Percentiles rank a stretch among this genome's conserved stretches.
Conservation (phyloP, 129 eudicot species). For the Helianthus tuberosus region DNA sequence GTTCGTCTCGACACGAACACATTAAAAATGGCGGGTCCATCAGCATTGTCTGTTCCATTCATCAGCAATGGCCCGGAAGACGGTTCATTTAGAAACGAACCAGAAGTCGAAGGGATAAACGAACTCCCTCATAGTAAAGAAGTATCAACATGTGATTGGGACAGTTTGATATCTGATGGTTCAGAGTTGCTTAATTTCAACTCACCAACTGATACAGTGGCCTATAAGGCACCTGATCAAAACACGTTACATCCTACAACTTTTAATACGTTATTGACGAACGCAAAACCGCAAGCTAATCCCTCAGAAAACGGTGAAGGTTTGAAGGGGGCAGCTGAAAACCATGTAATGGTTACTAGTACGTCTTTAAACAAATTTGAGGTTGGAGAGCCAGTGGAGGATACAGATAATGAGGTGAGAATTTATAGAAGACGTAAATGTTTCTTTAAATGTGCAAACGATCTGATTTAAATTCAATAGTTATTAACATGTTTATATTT, state of each 20-base stretch:
- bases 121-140: conserved; percentile 50
- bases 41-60: conserved; percentile 34
- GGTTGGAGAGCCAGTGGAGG: conserved; percentile 40
- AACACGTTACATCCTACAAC: conserved; percentile 29
- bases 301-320: conserved; percentile 36
- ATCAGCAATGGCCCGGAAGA: conserved; percentile 33
- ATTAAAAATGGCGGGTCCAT: conserved; percentile 27
- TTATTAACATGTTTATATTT: neutral
- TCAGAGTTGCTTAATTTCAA: conserved; percentile 59
- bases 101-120: conserved; percentile 32
- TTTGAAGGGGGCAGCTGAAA: conserved; percentile 18
- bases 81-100: conserved; percentile 35
- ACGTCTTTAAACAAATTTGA: conserved; percentile 39
- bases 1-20: conserved; percentile 37
- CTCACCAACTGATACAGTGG: conserved; percentile 52
- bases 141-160: conserved; percentile 66
- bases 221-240: conserved; percentile 35
- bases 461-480: neutral
- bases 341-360: conserved; percentile 25
- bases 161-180: conserved; percentile 58
- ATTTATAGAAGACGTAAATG: neutral
- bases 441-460: neutral
- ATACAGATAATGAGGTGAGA: conserved; percentile 62
- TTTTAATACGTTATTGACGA: conserved; percentile 12
- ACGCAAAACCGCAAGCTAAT: conserved; percentile 30